These are phyloP conservation scores for Aspergillus luchuensis DNA, from an alignment of 2,329 filamentous ascomycete species.

Conservation along the genomic window DNA sequence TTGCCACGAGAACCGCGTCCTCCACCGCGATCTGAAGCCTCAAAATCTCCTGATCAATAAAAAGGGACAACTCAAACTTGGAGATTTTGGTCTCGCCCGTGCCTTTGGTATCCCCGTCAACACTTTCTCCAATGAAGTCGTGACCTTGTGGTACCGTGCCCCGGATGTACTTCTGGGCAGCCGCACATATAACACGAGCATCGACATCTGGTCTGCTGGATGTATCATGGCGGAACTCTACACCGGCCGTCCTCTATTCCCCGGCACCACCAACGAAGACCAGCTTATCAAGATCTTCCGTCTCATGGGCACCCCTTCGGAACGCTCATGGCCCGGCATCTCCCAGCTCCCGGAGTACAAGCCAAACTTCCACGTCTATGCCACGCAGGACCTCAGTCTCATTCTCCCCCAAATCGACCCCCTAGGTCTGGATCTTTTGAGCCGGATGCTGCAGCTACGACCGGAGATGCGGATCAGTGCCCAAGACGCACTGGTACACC, in stretches of 20 bases:
- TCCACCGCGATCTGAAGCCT: conserved; percentile 93
- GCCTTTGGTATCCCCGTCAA: conserved; percentile 98
- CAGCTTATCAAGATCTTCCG: conserved; percentile 97
- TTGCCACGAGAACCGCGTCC: conserved; percentile 94
- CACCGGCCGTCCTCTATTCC: conserved; percentile 91
- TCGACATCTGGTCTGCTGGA: conserved; percentile 98
- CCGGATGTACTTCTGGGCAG: conserved; percentile 93
- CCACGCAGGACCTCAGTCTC: conserved; percentile 82
- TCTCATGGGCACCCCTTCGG: conserved; percentile 96
- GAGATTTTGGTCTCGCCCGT: conserved; percentile 89
- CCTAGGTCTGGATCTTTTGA: conserved; percentile 81
- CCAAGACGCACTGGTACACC: conserved; percentile 80
- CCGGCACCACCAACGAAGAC: conserved; percentile 96
- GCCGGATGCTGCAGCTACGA: conserved; percentile 86
- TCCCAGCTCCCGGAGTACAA: conserved; percentile 98
- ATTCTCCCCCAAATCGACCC: conserved; percentile 91
- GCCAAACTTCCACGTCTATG: conserved; percentile 88
- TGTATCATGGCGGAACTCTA: conserved; percentile 99
- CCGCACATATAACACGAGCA: conserved; percentile 98
- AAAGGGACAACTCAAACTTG: conserved; percentile 86
- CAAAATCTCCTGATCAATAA: conserved; percentile 95
- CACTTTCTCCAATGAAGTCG: conserved; percentile 96
- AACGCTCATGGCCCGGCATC: conserved; percentile 94
- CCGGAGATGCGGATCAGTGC: conserved; percentile 91
- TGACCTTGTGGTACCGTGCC: conserved; percentile 96